These are phyloP conservation scores for Phytophthora lateralis DNA, from an alignment of 352 stramenopile species.

Conservation along the genomic window DNA sequence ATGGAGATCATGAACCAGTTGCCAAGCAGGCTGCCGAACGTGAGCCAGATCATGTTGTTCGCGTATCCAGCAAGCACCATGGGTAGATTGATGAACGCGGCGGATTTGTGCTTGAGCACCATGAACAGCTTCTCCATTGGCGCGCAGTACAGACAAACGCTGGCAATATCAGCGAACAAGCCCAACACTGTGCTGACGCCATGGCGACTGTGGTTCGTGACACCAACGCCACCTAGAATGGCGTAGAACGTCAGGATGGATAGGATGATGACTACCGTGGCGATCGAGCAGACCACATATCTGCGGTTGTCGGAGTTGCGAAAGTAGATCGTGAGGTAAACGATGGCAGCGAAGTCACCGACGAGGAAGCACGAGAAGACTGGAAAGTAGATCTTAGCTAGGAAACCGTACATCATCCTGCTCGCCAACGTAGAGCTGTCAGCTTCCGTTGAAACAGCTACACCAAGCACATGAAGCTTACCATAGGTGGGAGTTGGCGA, in stretches of 20 bases:
- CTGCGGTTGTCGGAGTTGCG: conserved; percentile 35
- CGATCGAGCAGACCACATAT: conserved; percentile 25
- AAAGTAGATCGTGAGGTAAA: conserved; percentile 40
- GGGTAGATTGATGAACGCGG: conserved; percentile 51
- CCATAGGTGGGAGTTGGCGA: conserved; percentile 45
- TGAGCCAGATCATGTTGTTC: conserved; percentile 61
- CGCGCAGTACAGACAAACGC: conserved; percentile 48
- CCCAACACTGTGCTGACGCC: conserved; percentile 42
- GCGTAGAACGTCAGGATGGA: conserved; percentile 42
- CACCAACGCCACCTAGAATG: conserved; percentile 36
- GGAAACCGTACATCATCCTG: conserved; percentile 50
- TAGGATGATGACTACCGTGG: conserved; percentile 22
- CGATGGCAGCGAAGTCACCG: conserved; percentile 33
- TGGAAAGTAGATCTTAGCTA: conserved; percentile 45
- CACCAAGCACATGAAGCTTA: neutral
- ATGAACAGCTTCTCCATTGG: conserved; percentile 50
- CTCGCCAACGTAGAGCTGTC: neutral
- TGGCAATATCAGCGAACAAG: conserved; percentile 46
- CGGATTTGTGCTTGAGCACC: conserved; percentile 47
- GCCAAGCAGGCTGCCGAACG: conserved; percentile 43
- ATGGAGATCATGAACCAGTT: conserved; percentile 45
- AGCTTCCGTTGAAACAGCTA: neutral
- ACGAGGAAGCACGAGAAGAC: conserved; percentile 41
- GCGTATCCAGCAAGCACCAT: conserved; percentile 46
- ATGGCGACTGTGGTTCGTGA: conserved; percentile 35